Percentiles rank a stretch among this genome's conserved stretches.
Evolutionary conservation across 805 yeast species (phyloP).

Genomic region (Candida ovalis): DNA sequence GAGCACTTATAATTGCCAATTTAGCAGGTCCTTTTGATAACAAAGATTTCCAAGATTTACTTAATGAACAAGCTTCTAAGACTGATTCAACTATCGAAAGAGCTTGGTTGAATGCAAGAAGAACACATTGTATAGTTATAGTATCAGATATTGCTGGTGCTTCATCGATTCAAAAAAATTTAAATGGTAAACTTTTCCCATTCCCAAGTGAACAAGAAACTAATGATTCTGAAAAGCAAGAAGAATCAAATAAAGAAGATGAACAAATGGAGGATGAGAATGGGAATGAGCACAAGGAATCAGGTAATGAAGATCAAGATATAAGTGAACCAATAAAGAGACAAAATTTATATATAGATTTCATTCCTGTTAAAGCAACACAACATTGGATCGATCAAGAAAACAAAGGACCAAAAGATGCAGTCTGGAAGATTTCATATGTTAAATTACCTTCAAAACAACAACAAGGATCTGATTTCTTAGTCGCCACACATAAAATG

Average conservation of each 20-base stretch:
- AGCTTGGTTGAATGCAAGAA: slow-evolving; percentile 40
- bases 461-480: slow-evolving; percentile 23
- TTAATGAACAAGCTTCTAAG: slow-evolving; percentile 30
- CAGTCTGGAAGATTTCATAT: slow-evolving; percentile 42
- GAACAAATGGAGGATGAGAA: neutral
- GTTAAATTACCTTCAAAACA: slow-evolving; percentile 31
- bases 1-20: slow-evolving; percentile 44
- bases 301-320: slow-evolving; percentile 7
- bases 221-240: neutral
- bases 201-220: neutral
- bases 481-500: slow-evolving; percentile 31
- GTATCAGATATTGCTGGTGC: slow-evolving; percentile 40
- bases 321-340: slow-evolving; percentile 18
- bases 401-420: slow-evolving; percentile 40
- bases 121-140: slow-evolving; percentile 42
- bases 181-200: slow-evolving; percentile 37
- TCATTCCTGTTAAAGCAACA: slow-evolving; percentile 42
- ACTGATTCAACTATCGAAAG: slow-evolving; percentile 33
- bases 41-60: slow-evolving; percentile 33
- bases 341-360: slow-evolving; percentile 37
- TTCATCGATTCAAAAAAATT: slow-evolving; percentile 28
- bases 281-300: neutral
- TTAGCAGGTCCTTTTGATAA: slow-evolving; percentile 38
- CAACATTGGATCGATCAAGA: slow-evolving; percentile 46
- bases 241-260: neutral